phyloP scores from a whole-genome alignment of 768 basidiomycete species.

The Tylopilus sp. region DNA sequence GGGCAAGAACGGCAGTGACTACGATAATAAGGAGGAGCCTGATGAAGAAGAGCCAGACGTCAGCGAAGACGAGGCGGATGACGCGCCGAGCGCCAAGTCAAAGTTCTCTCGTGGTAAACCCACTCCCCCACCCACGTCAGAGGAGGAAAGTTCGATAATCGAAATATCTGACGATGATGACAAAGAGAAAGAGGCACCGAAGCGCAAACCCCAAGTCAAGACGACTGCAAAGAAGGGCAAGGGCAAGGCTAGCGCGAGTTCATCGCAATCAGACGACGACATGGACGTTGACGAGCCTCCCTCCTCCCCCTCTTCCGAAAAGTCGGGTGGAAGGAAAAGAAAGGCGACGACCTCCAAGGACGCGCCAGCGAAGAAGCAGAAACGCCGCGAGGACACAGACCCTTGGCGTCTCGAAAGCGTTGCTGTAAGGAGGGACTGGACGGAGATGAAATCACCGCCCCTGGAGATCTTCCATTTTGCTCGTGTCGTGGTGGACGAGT shows the following conservation, averaged over 20 bases:
- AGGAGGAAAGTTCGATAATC: constrained; percentile 26
- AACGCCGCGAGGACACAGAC: constrained; percentile 60
- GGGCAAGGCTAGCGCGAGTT: constrained; percentile 23
- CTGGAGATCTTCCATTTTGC: constrained; percentile 92
- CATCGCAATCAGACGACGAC: constrained; percentile 38
- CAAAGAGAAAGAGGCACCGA: constrained; percentile 31
- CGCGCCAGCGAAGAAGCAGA: constrained; percentile 51
- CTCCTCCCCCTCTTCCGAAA: constrained; percentile 32
- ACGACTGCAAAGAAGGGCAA: constrained; percentile 20
- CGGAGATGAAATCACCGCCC: constrained; percentile 74
- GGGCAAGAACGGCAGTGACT: constrained; percentile 23
- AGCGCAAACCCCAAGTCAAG: constrained; percentile 24
- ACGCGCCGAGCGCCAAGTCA: constrained; percentile 20
- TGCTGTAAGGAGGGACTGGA: constrained; percentile 70
- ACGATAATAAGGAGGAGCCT: constrained; percentile 26
- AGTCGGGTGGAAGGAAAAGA: constrained; percentile 42
- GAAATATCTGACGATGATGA: constrained; percentile 25
- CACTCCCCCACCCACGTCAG: constrained; percentile 30
- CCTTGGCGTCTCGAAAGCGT: constrained; percentile 72
- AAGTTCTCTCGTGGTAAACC: constrained; percentile 22
- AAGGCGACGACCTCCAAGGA: constrained; percentile 35
- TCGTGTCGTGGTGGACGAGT: constrained; percentile 89
- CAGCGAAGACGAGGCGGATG: constrained; percentile 26
- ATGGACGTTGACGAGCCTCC: constrained; percentile 59
- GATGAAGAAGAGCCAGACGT: constrained; percentile 25